Conservation (phyloP, 208 protist species). For the Acanthamoeba culbertsoni region DNA sequence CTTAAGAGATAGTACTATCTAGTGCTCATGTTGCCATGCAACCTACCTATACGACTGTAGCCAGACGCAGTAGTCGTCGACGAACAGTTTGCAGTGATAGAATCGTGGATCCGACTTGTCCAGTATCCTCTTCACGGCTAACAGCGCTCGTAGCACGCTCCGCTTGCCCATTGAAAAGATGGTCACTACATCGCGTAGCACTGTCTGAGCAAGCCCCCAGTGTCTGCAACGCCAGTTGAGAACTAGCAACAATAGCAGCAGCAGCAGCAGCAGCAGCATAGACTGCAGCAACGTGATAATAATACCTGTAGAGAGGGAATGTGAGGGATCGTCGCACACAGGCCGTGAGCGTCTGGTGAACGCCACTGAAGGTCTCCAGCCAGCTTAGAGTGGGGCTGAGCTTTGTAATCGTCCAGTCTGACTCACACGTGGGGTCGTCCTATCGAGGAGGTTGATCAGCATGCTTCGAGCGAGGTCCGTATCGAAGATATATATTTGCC, state of each 20-base stretch:
- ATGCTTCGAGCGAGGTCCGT: neutral
- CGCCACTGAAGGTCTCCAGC: neutral
- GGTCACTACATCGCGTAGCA: neutral
- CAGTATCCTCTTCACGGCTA: neutral
- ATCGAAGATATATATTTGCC: too few relatives aligned
- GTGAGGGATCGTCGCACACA: neutral
- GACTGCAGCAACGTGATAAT: neutral
- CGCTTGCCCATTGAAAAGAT: conserved; percentile 7
- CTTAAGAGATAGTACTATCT: neutral
- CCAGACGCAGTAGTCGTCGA: conserved; percentile 53
- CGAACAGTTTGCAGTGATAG: neutral
- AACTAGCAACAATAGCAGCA: neutral
- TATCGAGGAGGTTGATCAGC: neutral
- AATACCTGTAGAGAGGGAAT: conserved; percentile 6
- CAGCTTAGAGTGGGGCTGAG: conserved; percentile 17
- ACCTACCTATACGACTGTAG: neutral
- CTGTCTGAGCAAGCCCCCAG: neutral
- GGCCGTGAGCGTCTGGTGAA: neutral
- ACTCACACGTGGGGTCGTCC: conserved; percentile 18
- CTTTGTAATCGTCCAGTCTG: conserved; percentile 27
- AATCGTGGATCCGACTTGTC: neutral
- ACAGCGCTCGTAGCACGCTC: neutral
- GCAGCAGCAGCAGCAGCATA: neutral
- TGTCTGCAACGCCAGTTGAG: neutral
- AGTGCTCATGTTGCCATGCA: neutral